These are phyloP conservation scores for Alternaria tenuissima DNA, from an alignment of 2,329 filamentous ascomycete species.

Conservation along the genomic window DNA sequence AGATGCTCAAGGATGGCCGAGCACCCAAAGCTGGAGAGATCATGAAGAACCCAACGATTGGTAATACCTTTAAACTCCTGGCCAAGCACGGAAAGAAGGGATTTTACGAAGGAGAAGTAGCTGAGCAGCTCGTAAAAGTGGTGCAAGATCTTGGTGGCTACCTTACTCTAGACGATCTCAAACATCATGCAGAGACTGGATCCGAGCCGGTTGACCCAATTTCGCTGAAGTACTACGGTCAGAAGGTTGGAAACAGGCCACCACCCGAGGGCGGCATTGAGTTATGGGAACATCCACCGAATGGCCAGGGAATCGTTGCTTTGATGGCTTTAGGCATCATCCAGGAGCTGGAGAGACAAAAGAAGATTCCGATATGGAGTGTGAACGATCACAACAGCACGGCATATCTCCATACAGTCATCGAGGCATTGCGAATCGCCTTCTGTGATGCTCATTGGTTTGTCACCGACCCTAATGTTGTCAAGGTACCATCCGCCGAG, in stretches of 20 bases:
- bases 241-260: slow-evolving; percentile 61
- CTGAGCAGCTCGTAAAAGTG: slow-evolving; percentile 80
- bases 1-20: slow-evolving; percentile 84
- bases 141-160: slow-evolving; percentile 78
- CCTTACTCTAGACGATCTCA: slow-evolving; percentile 80
- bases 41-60: slow-evolving; percentile 84
- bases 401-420: slow-evolving; percentile 77
- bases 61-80: slow-evolving; percentile 80
- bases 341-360: slow-evolving; percentile 79
- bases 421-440: slow-evolving; percentile 86
- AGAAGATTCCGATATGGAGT: slow-evolving; percentile 75
- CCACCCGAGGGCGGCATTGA: slow-evolving; percentile 67
- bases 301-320: slow-evolving; percentile 94
- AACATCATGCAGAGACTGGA: slow-evolving; percentile 75
- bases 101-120: slow-evolving; percentile 88
- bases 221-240: slow-evolving; percentile 78
- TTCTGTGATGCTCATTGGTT: slow-evolving; percentile 93
- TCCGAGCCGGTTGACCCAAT: slow-evolving; percentile 87
- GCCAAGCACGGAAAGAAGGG: slow-evolving; percentile 84
- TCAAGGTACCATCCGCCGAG: slow-evolving; percentile 72
- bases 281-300: slow-evolving; percentile 96
- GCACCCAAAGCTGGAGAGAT: slow-evolving; percentile 84
- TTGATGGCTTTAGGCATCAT: slow-evolving; percentile 94
- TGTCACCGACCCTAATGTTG: slow-evolving; percentile 81
- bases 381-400: slow-evolving; percentile 80